Base-by-base conservation (phyloP, 2,329 filamentous ascomycete species). In the Aureobasidium sp. region DNA sequence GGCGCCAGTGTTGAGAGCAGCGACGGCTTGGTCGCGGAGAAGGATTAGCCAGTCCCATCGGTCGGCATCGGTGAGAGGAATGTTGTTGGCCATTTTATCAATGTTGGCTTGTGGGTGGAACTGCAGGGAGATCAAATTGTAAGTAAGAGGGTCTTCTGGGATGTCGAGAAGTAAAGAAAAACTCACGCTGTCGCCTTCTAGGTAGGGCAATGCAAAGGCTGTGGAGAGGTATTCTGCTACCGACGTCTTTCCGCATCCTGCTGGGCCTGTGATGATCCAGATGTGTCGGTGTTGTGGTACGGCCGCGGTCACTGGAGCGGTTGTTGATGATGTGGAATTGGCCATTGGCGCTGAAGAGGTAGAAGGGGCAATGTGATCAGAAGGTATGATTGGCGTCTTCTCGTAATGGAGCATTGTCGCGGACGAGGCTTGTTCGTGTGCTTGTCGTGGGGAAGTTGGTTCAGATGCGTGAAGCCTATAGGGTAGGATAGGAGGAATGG, bases 11-110 rank as follows among this genome's bases (percentile, higher is more conserved):
- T 70, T 68, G 50, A 77, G 66, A 6, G 73, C 67, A 20, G 64
- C 66, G 64, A 80, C 68, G 4, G 78, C 74, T 67, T 77, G 70
- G 66, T 80, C 76, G 66, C 79, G 77, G 10, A 81, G 74, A 7
- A 74, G 67, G 61, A 79, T 79, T 20, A 99, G 86, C 94, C 94
- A 99, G 78, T 97, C 93, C 94, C 94, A 97, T 66, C 94, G 88
- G 77, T 99, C 94, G 64, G 87, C 87, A 72, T 99, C 94, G 62
- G 89, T 96, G 39, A 99, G 82, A 2, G 94, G 91, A 62, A 86
- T 87, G 67, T 90, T 90, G 68, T 82, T 82, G 71, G 84, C 82
- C 94, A 99, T 99, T 77, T 97, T 99, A 61, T 92, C 87, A 37
- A 82, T 77, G 63, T 82, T 80, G 12, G 74, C 70, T 39, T 75